Base-by-base conservation (phyloP, 1,139 yeast genomes). In the Nakaseomyces nivariensis region DNA sequence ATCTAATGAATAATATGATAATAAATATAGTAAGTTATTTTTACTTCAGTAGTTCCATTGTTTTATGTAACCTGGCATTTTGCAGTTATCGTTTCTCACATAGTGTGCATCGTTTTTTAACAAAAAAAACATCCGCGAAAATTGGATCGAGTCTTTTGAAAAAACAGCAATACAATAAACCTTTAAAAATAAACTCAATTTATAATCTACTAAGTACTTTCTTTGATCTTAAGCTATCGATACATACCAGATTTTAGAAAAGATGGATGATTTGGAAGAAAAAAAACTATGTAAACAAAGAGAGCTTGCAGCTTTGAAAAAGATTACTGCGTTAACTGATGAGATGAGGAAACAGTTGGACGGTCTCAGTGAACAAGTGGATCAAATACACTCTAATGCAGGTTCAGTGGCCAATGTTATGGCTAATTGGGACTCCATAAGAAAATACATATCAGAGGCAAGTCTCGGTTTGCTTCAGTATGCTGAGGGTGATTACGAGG, bases 361-460 rank as follows among this genome's bases (percentile, higher is more conserved):
- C 41, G 58, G 52, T 33, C 49, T 65, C 50, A 57, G 63, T 10
- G 54, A 49, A 24, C 61, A 61, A 45, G 62, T 63, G 22, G 43
- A 49, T 11, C 56, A 58, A 45, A 58, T 64, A 53, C 58, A 61
- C 37, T 49, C 54, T 1, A 63, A 63, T 47, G 66, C 65, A 1
- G 57, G 51, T 13, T 49, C 54, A 11, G 66, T 63, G 5, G 55
- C 60, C 4, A 53, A 57, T 17, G 58, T 65, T 1, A 57, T 63
- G 61, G 47, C 52, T 11, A 60, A 63, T 40, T 65, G 68, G 68
- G 60, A 63, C 43, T 58, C 64, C 1, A 60, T 65, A 7, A 53
- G 60, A 27, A 55, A 58, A 36, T 61, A 65, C 22, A 59, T 65
- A 17, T 61, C 67, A 2, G 65, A 62, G 37, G 67, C 68, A 5